Evolutionary conservation across 371 early-diverging fungal species (phyloP).

Genomic region (Mortierella polycephala): DNA sequence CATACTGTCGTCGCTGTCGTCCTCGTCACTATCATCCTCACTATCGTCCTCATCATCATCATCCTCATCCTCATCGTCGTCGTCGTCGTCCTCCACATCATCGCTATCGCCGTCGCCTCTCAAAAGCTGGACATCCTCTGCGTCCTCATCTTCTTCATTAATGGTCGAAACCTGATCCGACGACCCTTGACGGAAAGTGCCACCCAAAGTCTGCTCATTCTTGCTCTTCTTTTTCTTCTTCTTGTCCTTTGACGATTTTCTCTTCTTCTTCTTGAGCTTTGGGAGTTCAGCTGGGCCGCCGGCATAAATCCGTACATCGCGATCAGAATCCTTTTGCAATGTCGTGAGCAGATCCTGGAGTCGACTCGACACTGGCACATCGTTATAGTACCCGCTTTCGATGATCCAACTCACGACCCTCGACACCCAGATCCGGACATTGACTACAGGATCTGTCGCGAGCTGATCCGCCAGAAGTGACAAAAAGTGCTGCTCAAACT

Average conservation of each 20-base stretch:
- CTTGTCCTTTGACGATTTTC: conserved; percentile 25
- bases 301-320: conserved; percentile 20
- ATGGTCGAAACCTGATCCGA: conserved; percentile 29
- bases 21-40: conserved; percentile 22
- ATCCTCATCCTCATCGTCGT: conserved; percentile 18
- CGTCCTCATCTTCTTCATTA: conserved; percentile 30
- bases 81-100: conserved; percentile 13
- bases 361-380: conserved; percentile 14
- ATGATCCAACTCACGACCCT: conserved; percentile 32
- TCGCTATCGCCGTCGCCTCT: conserved; percentile 20
- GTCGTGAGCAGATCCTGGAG: conserved; percentile 18
- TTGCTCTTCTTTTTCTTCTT: conserved; percentile 14
- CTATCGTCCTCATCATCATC: conserved; percentile 27
- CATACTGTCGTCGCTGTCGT: conserved; percentile 29
- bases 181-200: conserved; percentile 4
- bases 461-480: conserved; percentile 15
- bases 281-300: conserved; percentile 22
- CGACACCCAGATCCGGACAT: conserved; percentile 37
- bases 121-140: conserved; percentile 19
- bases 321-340: conserved; percentile 23
- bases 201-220: background rate
- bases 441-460: conserved; percentile 27
- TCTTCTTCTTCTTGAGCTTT: conserved; percentile 39
- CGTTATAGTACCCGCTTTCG: conserved; percentile 26
- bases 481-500: conserved; percentile 31